Conservation (phyloP, 1,139 yeast species). For the Komagataea norvegica region DNA sequence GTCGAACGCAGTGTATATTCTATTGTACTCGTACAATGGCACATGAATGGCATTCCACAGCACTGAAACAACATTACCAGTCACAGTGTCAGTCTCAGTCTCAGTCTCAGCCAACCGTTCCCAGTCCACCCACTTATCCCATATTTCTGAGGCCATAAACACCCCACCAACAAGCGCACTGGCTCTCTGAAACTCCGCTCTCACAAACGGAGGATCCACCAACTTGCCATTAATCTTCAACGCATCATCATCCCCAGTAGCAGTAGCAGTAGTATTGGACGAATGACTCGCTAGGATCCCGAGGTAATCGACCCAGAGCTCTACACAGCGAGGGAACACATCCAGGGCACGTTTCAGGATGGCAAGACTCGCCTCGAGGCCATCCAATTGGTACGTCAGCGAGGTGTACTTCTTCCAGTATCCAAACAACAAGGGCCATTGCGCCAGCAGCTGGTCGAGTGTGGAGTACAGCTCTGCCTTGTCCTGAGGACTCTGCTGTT, state of each 20-base stretch:
- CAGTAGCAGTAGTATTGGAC: no score
- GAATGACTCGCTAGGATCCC: slow-evolving; percentile 35
- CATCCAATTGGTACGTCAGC: slow-evolving; percentile 50
- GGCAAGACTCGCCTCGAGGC: slow-evolving; percentile 44
- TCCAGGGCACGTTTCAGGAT: slow-evolving; percentile 44
- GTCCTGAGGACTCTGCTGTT: background rate
- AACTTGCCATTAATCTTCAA: background rate
- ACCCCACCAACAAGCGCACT: slow-evolving; percentile 45
- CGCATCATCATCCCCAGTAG: background rate
- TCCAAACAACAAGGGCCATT: slow-evolving; percentile 53
- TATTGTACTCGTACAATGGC: slow-evolving; percentile 70
- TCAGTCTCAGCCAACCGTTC: slow-evolving; percentile 35
- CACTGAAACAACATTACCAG: slow-evolving; percentile 32
- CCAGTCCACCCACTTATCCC: slow-evolving; percentile 54
- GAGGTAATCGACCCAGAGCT: slow-evolving; percentile 64
- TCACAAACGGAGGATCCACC: slow-evolving; percentile 29
- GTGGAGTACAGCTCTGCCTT: slow-evolving; percentile 27
- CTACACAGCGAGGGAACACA: slow-evolving; percentile 51
- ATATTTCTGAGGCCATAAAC: slow-evolving; percentile 56
- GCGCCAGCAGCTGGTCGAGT: slow-evolving; percentile 38
- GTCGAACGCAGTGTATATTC: slow-evolving; percentile 31
- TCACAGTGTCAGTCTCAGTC: slow-evolving; percentile 18
- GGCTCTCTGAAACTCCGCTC: slow-evolving; percentile 39
- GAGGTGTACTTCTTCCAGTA: slow-evolving; percentile 60
- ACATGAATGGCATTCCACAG: slow-evolving; percentile 42